Percentiles rank a stretch among this genome's conserved stretches.
These are phyloP conservation scores for Rhizopogon sp. DNA, from an alignment of 768 basidiomycete genomes.

Conservation along the genomic window DNA sequence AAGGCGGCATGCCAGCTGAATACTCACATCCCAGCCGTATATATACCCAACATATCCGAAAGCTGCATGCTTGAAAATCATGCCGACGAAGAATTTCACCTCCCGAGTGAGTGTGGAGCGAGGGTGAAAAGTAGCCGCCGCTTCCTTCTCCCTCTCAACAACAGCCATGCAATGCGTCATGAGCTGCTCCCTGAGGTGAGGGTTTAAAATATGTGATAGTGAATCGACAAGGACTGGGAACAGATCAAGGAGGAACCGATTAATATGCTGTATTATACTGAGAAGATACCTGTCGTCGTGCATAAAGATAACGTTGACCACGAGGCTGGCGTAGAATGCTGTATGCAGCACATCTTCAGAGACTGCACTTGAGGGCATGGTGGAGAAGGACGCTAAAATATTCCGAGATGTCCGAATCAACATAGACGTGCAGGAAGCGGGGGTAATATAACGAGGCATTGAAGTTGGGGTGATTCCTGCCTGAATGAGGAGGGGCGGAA, in stretches of 20 bases:
- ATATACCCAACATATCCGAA: slow-evolving; percentile 41
- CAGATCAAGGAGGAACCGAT: slow-evolving; percentile 38
- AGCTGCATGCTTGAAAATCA: slow-evolving; percentile 38
- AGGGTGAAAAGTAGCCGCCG: slow-evolving; percentile 18
- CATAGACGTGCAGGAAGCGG: slow-evolving; percentile 31
- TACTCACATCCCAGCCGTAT: slow-evolving; percentile 43
- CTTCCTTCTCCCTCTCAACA: slow-evolving; percentile 26
- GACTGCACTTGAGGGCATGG: slow-evolving; percentile 14
- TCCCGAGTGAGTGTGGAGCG: slow-evolving; percentile 18
- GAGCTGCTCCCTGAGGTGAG: slow-evolving; percentile 20
- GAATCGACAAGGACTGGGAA: slow-evolving; percentile 35
- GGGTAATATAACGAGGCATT: slow-evolving; percentile 19
- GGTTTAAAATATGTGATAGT: slow-evolving; percentile 29
- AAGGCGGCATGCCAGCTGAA: neutral
- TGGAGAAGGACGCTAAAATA: slow-evolving; percentile 29
- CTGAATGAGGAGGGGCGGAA: slow-evolving; percentile 26
- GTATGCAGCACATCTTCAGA: slow-evolving; percentile 29
- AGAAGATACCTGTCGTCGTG: slow-evolving; percentile 26
- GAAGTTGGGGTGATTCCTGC: slow-evolving; percentile 18
- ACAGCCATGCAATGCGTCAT: slow-evolving; percentile 24
- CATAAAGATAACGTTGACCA: slow-evolving; percentile 34
- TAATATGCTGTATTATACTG: slow-evolving; percentile 27
- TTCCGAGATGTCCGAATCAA: slow-evolving; percentile 36
- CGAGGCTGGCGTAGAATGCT: slow-evolving; percentile 31
- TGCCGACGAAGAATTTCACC: slow-evolving; percentile 44